Evolutionary conservation across 495 filamentous ascomycete species (phyloP), one percentile per base, ranked within the genome.

Genomic region (Lepraria neglecta): DNA sequence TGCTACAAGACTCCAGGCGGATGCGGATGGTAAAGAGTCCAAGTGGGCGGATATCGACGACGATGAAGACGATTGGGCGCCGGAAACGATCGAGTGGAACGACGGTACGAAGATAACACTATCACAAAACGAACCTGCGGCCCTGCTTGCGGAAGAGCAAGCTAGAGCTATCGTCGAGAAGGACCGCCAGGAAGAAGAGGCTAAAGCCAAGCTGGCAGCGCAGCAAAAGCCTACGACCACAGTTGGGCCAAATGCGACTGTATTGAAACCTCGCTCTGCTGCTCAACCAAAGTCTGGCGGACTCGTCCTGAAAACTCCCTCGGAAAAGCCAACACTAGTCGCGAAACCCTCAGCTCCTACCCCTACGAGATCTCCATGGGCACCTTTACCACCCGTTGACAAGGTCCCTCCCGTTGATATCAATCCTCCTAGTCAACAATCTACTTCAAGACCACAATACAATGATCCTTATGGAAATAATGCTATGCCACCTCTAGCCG

Each of bases 21-120:
- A 97, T 68, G 83, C 84, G 15, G 83, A 81, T 46, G 86, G 87
- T 17, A 91, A 92, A 62, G 89, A 92, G 56, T 84, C 91, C 17
- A 92, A 91, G 70, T 99, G 94, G 94, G 94, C 95, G 19, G 94
- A 99, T 76, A 97, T 98, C 61, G 94, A 97, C 61, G 94, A 99
- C 61, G 94, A 99, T 65, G 91, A 97, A 70, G 94, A 97, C 59
- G 92, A 97, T 70, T 99, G 94, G 94, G 91, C 88, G 3, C 95
- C 94, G 0, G 92, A 97, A 64, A 87, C 88, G 7, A 95, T 97
- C 62, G 90, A 95, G 64, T 99, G 94, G 94, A 91, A 87, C 65
- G 94, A 99, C 72, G 92, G 92, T 38, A 97, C 92, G 15, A 97
- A 97, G 75, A 89, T 91, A 58, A 87, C 84, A 43, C 78, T 95